A percentile compares a stretch with the other conserved stretches of the same genome.
Evolutionary conservation across 2,329 filamentous ascomycete genomes (phyloP).

Genomic region (Nemania bipapillata): DNA sequence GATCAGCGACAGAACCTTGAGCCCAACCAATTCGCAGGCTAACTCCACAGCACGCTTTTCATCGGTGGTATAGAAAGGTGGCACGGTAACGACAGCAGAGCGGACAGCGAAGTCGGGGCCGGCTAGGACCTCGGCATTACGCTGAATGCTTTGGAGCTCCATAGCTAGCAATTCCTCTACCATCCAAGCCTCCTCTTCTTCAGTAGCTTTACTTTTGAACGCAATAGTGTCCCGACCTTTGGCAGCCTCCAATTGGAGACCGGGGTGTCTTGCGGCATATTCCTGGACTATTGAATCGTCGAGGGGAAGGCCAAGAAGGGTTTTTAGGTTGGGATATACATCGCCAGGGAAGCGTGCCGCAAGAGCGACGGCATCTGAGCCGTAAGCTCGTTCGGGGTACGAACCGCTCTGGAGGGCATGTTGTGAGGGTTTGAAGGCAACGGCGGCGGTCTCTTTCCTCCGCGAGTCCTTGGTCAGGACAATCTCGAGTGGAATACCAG

Average conservation of each 20-base stretch:
- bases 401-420: constrained; percentile 69
- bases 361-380: constrained; percentile 88
- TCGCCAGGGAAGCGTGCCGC: constrained; percentile 89
- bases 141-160: constrained; percentile 90
- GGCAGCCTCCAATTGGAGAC: constrained; percentile 73
- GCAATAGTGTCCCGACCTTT: constrained; percentile 74
- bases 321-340: constrained; percentile 93
- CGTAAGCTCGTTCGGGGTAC: constrained; percentile 91
- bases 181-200: constrained; percentile 73
- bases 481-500: constrained; percentile 95
- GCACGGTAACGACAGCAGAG: constrained; percentile 88
- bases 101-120: constrained; percentile 78
- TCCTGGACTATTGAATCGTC: constrained; percentile 71
- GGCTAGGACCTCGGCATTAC: constrained; percentile 85
- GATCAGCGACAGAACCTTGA: constrained; percentile 85
- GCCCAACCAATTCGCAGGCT: constrained; percentile 85
- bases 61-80: constrained; percentile 87
- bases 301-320: constrained; percentile 79
- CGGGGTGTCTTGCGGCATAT: constrained; percentile 82
- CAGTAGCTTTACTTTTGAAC: constrained; percentile 77
- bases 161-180: constrained; percentile 96
- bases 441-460: constrained; percentile 89
- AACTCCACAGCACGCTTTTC: constrained; percentile 88
- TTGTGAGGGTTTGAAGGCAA: constrained; percentile 90
- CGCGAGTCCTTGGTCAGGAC: constrained; percentile 98